Base-by-base conservation (phyloP, 2,329 filamentous ascomycete species). In the Cladophialophora bantiana region DNA sequence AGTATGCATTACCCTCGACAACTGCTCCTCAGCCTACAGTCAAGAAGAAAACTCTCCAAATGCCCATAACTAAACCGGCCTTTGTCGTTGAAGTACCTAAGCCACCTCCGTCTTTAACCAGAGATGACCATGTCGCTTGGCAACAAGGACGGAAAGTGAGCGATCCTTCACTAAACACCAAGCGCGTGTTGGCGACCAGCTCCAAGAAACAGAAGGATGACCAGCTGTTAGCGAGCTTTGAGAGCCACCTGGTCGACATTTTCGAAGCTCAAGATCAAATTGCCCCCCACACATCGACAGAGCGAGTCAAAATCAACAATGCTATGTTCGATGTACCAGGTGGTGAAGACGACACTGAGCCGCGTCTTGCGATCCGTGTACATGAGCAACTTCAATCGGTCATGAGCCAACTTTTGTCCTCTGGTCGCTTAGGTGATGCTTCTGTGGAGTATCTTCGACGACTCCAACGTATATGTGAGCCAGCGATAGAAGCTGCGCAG, bases 191-290 rank as follows among this genome's bases (percentile, higher is more conserved):
- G 53, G 88, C 87, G 50, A 82, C 93, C 2, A 79, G 75, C 65
- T 93, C 96, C 74, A 92, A 97, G 77, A 89, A 90, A 59, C 89
- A 96, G 73, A 89, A 93, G 74, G 91, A 90, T 4, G 89, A 97
- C 72, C 87, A 10, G 90, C 92, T 52, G 83, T 94, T 54, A 82
- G 89, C 61, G 88, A 89, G 62, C 81, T 99, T 12, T 55, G 86
- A 90, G 64, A 85, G 86, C 42, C 85, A 93, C 56, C 82, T 96
- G 3, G 83, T 88, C 61, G 87, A 89, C 31, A 84, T 97, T 15
- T 93, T 94, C 71, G 86, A 91, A 70, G 90, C 90, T 4, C 93
- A 96, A 74, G 89, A 93, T 73, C 86, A 88, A 75, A 83, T 83
- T 65, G 89, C 84, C 78, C 83, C 78, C 68, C 88, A 85, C 77